Evolutionary conservation across 768 basidiomycete species (phyloP).

Genomic region (Fomitopsis pulvina): DNA sequence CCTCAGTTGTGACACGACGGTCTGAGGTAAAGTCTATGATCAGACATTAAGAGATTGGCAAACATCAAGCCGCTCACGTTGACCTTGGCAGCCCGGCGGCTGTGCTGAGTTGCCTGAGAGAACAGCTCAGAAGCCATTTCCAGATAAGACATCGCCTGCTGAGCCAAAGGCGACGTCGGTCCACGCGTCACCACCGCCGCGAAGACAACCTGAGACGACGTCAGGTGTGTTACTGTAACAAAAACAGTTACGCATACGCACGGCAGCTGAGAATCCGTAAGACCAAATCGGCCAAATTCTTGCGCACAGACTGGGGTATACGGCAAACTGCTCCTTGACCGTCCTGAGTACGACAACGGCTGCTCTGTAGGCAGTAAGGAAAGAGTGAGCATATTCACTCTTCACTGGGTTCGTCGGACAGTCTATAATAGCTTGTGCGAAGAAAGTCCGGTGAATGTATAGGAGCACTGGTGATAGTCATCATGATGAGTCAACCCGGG

Average conservation of each 20-base stretch:
- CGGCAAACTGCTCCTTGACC: constrained; percentile 37
- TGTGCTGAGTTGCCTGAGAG: constrained; percentile 49
- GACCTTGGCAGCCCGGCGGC: constrained; percentile 58
- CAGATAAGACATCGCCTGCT: constrained; percentile 61
- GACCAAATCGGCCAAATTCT: constrained; percentile 64
- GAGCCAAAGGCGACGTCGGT: constrained; percentile 61
- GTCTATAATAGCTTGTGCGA: constrained; percentile 65
- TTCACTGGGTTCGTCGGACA: constrained; percentile 60
- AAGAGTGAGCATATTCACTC: constrained; percentile 66
- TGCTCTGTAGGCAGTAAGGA: constrained; percentile 62
- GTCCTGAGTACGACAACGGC: constrained; percentile 61
- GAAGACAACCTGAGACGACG: constrained; percentile 62
- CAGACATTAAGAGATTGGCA: neutral
- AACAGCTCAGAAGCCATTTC: constrained; percentile 66
- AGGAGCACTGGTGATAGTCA: constrained; percentile 40
- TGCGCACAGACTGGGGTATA: constrained; percentile 50
- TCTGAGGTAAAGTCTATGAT: constrained; percentile 36
- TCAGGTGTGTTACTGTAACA: neutral
- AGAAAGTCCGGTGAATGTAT: constrained; percentile 66
- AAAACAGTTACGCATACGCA: constrained; percentile 10
- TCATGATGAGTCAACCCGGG: constrained; percentile 23
- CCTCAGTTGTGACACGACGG: constrained; percentile 49
- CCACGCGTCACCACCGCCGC: constrained; percentile 74
- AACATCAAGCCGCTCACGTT: constrained; percentile 35
- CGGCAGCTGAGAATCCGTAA: constrained; percentile 40